phyloP scores from a whole-genome alignment of 805 yeast genomes.

The Saccharomycopsis sp. region DNA sequence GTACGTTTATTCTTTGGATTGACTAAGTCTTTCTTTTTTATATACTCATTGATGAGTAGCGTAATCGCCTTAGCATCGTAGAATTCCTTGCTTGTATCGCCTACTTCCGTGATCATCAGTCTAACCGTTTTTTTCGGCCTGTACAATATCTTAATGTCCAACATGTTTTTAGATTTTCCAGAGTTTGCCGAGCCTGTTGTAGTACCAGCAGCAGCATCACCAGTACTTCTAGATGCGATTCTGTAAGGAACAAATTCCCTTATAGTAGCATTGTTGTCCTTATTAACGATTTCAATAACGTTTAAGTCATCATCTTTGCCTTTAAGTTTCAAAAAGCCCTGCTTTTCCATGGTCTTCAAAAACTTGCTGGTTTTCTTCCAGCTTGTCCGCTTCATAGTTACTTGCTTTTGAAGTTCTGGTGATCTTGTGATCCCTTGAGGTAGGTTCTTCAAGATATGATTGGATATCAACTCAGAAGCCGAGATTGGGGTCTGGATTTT shows the following conservation, averaged over 20 bases:
- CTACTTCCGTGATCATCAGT: constrained; percentile 39
- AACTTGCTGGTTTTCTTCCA: constrained; percentile 89
- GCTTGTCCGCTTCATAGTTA: constrained; percentile 69
- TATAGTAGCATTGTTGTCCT: constrained; percentile 40
- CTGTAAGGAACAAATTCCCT: constrained; percentile 62
- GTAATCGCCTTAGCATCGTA: constrained; percentile 54
- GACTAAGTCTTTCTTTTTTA: constrained; percentile 45
- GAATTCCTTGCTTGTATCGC: constrained; percentile 32
- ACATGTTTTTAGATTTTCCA: constrained; percentile 22
- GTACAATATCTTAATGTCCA: constrained; percentile 37
- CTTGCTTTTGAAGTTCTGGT: constrained; percentile 27
- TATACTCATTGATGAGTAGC: constrained; percentile 47
- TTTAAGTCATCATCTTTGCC: constrained; percentile 82
- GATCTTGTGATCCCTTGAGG: constrained; percentile 48
- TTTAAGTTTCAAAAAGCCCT: constrained; percentile 57
- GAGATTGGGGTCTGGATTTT: constrained; percentile 57
- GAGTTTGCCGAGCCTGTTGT: constrained; percentile 6
- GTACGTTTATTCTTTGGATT: constrained; percentile 45
- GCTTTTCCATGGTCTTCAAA: constrained; percentile 80
- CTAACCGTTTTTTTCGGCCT: constrained; percentile 50
- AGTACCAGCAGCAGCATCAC: background rate
- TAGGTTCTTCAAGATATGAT: constrained; percentile 61
- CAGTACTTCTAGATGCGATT: constrained; percentile 22
- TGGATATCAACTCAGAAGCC: constrained; percentile 71
- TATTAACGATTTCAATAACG: constrained; percentile 44